Base-by-base conservation (phyloP, 345 rosid genomes). In the Anacardium occidentale region DNA sequence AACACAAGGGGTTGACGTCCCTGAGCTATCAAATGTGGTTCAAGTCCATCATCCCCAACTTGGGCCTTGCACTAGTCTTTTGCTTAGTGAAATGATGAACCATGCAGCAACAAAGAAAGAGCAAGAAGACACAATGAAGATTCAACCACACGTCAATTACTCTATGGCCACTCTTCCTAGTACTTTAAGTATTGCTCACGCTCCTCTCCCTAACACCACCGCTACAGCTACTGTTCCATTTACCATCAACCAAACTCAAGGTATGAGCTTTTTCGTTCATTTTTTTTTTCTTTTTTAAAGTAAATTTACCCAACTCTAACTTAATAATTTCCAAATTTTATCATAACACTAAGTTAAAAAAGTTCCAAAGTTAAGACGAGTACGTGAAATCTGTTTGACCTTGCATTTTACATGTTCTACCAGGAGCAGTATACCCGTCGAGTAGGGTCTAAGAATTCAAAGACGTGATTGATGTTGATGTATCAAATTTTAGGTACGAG, bases 31-130 rank as follows among this genome's bases (percentile, higher is more conserved):
- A 20, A 80, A 77, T 52, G 64, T 80, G 59, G 76, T 74, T 76
- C 80, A 78, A 22, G 74, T 25, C 53, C 83, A 62, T 11, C 74
- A 79, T 17, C 77, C 72, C 11, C 70, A 70, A 56, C 74, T 79
- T 7, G 97, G 85, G 21, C 87, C 88, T 29, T 85, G 92, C 76
- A 83, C 89, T 8, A 86, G 84, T 24, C 85, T 84, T 25, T 51
- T 89, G 65, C 76, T 87, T 37, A 85, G 83, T 75, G 92, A 88
- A 75, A 86, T 85, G 59, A 66, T 83, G 79, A 82, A 80, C 73
- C 81, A 77, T 66, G 79, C 72, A 37, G 75, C 77, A 70, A 55
- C 79, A 34, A 79, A 78, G 54, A 85, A 77, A 71, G 85, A 66
- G n/a, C 82, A 81, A 37, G 81, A 83, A 57, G 81, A 81, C 57